Base-by-base conservation (phyloP, 208 protist species). In the Trypanosoma boissoni region DNA sequence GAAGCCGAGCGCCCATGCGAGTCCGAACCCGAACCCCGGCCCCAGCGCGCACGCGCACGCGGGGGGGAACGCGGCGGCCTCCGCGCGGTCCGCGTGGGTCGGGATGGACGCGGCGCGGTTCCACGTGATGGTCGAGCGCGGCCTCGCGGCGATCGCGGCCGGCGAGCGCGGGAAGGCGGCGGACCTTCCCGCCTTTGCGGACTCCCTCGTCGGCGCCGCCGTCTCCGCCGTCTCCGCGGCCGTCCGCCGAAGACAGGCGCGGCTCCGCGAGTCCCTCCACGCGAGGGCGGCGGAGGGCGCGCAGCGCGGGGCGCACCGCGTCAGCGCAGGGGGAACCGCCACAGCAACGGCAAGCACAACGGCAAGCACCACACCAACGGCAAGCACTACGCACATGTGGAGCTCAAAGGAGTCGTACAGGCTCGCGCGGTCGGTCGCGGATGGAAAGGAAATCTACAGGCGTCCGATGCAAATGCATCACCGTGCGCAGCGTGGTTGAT, bases 171-270 rank as follows among this genome's bases (percentile, higher is more conserved):
- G 24, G 20, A 52, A 18, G 0, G 27, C 41, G 12, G 12, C 14
- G 18, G n/a, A n/a, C 34, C 23, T 68, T 20, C 62, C 62, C 21
- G 42, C 41, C 14, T 69, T 69, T 57, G 64, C 55, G 37, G 64
- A 69, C 49, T 69, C 64, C 12, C 20, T 69, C 2, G 64, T 69
- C 9, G 64, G 64, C 18, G 64, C 64, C 9, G 64, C 64, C 12
- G 56, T 69, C n/a, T 58, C 54, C 1, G 55, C 59, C 16, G 36
- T 69, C 3, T 63, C 16, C 20, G 55, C 64, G 0, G 64, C 48
- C 21, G 64, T 69, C 4, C 52, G 56, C 37, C 64, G 64, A 14
- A 53, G 64, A 8, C 64, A 69, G 28, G 64, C 64, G 1, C 55
- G 51, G 27, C 27, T 69, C 24, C 54, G 58, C 28, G 52, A 61